Conservation (phyloP, 805 yeast species). For the Pichia insulana region DNA sequence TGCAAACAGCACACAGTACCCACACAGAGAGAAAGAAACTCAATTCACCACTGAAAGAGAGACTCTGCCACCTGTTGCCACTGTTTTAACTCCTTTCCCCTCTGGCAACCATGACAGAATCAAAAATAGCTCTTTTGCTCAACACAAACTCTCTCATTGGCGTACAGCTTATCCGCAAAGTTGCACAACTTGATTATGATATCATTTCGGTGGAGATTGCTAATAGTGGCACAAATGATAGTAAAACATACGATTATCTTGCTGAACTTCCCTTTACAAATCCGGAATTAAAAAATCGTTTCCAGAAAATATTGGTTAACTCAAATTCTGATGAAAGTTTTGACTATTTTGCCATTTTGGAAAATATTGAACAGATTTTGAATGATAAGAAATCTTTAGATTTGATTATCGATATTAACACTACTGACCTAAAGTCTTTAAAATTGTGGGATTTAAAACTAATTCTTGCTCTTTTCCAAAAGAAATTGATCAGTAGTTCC, state of each 20-base stretch:
- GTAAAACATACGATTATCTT: neutral
- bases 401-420: slow-evolving; percentile 5
- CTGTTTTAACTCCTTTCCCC: no score
- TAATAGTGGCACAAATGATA: neutral
- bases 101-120: neutral
- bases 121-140: slow-evolving; percentile 1
- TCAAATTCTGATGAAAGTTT: no score
- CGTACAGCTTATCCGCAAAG: neutral
- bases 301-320: no score
- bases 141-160: slow-evolving; percentile 3
- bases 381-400: neutral
- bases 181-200: neutral
- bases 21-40: no score
- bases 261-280: slow-evolving; percentile 1
- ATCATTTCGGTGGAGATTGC: slow-evolving; percentile 1
- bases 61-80: no score
- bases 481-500: neutral
- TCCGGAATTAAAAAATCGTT: slow-evolving; percentile 6
- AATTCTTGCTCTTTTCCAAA: neutral
- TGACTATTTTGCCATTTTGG: no score
- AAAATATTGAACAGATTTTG: neutral
- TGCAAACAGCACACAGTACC: no score
- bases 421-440: slow-evolving; percentile 2
- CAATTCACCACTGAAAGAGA: no score
- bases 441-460: slow-evolving; percentile 8